phyloP scores from a whole-genome alignment of 305 asterid genomes.

The Rubia peregrina region DNA sequence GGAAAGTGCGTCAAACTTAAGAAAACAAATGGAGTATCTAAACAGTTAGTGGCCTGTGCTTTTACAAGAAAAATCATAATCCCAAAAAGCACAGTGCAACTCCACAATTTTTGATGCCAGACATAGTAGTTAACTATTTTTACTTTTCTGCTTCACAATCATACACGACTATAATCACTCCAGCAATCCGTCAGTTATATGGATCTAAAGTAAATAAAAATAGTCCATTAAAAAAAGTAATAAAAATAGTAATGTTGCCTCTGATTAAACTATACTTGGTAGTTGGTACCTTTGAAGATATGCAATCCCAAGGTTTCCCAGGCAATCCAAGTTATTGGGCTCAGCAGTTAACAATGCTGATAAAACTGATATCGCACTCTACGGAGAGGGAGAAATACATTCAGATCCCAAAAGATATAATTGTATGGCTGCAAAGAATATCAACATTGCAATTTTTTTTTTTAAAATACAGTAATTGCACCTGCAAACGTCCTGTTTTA shows the following conservation, averaged over 20 bases:
- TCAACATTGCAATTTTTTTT: not conserved
- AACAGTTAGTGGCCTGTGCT: not conserved
- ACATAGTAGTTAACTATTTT: not conserved
- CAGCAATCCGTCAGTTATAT: not conserved
- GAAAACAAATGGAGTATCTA: not conserved
- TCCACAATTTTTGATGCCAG: not conserved
- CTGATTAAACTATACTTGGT: conserved; percentile 11
- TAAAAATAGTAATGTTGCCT: not conserved
- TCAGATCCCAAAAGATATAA: conserved; percentile 15
- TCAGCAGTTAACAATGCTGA: conserved; percentile 67
- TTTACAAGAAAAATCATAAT: not conserved
- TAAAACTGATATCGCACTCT: conserved; percentile 86
- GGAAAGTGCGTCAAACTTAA: no score
- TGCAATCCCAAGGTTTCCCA: conserved; percentile 86
- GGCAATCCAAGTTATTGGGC: conserved; percentile 89
- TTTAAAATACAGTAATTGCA: conserved; percentile 28
- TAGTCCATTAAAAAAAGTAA: no score
- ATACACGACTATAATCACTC: not conserved
- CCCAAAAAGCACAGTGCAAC: not conserved
- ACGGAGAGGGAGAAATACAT: conserved; percentile 24
- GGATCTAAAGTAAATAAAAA: not conserved
- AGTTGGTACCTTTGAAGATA: conserved; percentile 71
- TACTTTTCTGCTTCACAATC: not conserved
- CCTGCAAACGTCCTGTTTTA: conserved; percentile 87
- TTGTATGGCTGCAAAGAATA: not conserved